Evolutionary conservation across 768 basidiomycete species (phyloP).

Genomic region (Russula brevipes): DNA sequence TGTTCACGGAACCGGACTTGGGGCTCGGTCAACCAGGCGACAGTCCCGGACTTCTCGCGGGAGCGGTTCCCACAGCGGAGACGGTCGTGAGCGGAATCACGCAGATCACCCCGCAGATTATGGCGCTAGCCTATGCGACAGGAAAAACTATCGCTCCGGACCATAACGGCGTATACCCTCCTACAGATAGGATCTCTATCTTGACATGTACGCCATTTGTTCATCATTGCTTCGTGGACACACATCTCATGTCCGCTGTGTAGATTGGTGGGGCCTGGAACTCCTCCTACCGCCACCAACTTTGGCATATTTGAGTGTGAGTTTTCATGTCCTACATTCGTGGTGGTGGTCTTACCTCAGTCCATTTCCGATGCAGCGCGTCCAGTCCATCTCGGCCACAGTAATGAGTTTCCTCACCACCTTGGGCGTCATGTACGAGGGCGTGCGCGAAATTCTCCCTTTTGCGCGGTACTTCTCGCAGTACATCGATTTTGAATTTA

Average conservation of each 20-base stretch:
- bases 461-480: slow-evolving; percentile 80
- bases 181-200: slow-evolving; percentile 70
- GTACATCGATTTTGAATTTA: slow-evolving; percentile 74
- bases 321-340: slow-evolving; percentile 26
- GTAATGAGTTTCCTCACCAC: slow-evolving; percentile 74
- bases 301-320: slow-evolving; percentile 51
- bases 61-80: slow-evolving; percentile 70
- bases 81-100: slow-evolving; percentile 63
- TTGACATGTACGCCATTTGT: slow-evolving; percentile 58
- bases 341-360: not conserved
- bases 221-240: not conserved
- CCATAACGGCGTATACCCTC: slow-evolving; percentile 65
- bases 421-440: slow-evolving; percentile 60
- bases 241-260: slow-evolving; percentile 4
- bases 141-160: slow-evolving; percentile 60
- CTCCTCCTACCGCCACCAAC: slow-evolving; percentile 69
- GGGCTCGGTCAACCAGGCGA: slow-evolving; percentile 74
- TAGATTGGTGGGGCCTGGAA: slow-evolving; percentile 93
- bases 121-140: slow-evolving; percentile 74
- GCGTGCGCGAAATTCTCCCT: slow-evolving; percentile 76
- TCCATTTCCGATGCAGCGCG: slow-evolving; percentile 38
- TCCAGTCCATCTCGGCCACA: slow-evolving; percentile 53
- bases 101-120: slow-evolving; percentile 68
- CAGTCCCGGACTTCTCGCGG: slow-evolving; percentile 61
- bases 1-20: slow-evolving; percentile 56